Evolutionary conservation across 768 basidiomycete species (phyloP).

Genomic region (Leccinum olivaceopallidum): DNA sequence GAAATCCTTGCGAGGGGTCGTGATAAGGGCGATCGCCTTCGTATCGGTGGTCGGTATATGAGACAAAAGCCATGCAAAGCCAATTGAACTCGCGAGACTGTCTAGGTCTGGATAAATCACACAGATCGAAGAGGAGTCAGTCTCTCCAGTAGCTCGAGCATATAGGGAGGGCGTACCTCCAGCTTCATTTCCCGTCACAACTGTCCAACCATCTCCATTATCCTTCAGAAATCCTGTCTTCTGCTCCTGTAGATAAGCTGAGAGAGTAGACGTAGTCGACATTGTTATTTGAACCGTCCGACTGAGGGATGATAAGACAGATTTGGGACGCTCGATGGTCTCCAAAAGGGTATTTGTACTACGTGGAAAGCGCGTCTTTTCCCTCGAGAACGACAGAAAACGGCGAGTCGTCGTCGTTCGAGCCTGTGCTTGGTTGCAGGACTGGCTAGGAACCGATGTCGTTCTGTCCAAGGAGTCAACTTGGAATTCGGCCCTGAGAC

Average conservation of each 20-base stretch:
- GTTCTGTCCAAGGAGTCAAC: not conserved
- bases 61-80: conserved; percentile 75
- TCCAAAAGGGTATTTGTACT: not conserved
- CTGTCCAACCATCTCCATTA: conserved; percentile 66
- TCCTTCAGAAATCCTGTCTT: conserved; percentile 66
- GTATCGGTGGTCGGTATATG: conserved; percentile 33
- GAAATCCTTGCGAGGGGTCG: conserved; percentile 68
- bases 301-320: conserved; percentile 1
- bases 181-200: conserved; percentile 96
- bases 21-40: conserved; percentile 70
- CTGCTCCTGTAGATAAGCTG: conserved; percentile 43
- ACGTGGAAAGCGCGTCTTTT: not conserved
- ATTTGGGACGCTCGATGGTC: not conserved
- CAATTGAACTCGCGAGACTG: conserved; percentile 81
- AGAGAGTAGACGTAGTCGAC: conserved; percentile 29
- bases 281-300: conserved; percentile 16
- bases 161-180: conserved; percentile 58
- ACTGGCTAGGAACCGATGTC: not conserved
- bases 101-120: conserved; percentile 70
- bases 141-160: not conserved
- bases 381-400: not conserved
- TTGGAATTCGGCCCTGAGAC: not conserved
- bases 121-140: not conserved
- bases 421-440: not conserved
- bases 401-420: not conserved